These are phyloP conservation scores for Lophiostoma macrostomum DNA, from an alignment of 495 filamentous ascomycete species.

Conservation along the genomic window DNA sequence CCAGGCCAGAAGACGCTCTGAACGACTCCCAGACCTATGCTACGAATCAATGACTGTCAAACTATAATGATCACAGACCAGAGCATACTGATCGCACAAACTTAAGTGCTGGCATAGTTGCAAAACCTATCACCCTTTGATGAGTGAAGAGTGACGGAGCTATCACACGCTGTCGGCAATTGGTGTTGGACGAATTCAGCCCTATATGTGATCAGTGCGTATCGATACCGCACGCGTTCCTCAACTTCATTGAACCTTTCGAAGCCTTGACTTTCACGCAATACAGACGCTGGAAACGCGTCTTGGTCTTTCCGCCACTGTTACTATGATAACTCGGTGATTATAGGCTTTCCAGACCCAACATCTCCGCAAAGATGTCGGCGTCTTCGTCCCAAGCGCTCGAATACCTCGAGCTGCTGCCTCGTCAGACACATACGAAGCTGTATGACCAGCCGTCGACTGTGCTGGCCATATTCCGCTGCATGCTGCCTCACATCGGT, in stretches of 20 bases:
- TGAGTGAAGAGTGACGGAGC: constrained; percentile 16
- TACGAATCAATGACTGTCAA: too few relatives aligned
- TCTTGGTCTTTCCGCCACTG: constrained; percentile 1
- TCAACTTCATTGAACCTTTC: background rate
- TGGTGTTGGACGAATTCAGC: background rate
- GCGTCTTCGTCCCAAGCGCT: constrained; percentile 64
- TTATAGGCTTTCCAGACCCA: constrained; percentile 30
- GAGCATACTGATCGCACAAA: constrained; percentile 44
- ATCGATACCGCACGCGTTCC: too few relatives aligned
- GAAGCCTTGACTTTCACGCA: background rate
- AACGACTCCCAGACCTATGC: constrained; percentile 76
- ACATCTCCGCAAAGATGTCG: constrained; percentile 56
- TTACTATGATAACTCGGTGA: constrained; percentile 45
- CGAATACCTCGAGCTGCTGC: constrained; percentile 86
- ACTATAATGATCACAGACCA: too few relatives aligned
- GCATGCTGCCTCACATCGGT: constrained; percentile 93
- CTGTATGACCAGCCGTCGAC: constrained; percentile 96
- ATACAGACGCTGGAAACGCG: background rate
- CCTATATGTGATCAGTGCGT: background rate
- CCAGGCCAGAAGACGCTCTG: constrained; percentile 75
- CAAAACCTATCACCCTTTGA: background rate
- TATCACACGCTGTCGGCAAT: constrained; percentile 15
- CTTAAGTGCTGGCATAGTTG: constrained; percentile 45
- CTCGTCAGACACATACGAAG: constrained; percentile 79
- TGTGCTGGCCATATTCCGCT: constrained; percentile 89